Conservation (phyloP, 2,329 filamentous ascomycete genomes). For the Onygena corvina region DNA sequence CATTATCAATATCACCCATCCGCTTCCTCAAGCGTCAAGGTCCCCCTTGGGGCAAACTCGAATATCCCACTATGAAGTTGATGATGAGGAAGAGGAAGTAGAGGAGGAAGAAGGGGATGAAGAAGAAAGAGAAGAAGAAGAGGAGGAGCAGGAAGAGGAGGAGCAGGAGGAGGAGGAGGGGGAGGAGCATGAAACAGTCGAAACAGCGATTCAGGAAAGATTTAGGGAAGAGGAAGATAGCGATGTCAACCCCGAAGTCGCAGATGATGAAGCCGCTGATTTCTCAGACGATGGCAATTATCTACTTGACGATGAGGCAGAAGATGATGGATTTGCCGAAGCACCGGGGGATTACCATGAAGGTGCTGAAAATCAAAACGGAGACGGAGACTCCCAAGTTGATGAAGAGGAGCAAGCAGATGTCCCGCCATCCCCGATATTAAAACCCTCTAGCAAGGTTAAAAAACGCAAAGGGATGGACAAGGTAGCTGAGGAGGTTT, state of each 20-base stretch:
- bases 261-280: conserved; percentile 19
- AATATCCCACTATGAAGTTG: conserved; percentile 21
- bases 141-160: not conserved
- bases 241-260: conserved; percentile 12
- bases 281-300: conserved; percentile 29
- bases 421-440: conserved; percentile 10
- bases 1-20: conserved; percentile 14
- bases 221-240: conserved; percentile 14
- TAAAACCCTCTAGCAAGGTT: conserved; percentile 10
- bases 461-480: conserved; percentile 14
- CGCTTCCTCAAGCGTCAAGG: conserved; percentile 21
- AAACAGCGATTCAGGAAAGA: conserved; percentile 16
- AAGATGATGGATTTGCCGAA: conserved; percentile 22
- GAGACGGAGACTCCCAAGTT: conserved; percentile 12
- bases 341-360: conserved; percentile 21
- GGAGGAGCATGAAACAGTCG: conserved; percentile 15
- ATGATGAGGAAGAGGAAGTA: conserved; percentile 18
- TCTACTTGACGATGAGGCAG: conserved; percentile 19
- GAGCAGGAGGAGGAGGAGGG: not conserved
- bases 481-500: conserved; percentile 1
- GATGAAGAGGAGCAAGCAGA: conserved; percentile 14
- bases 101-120: conserved; percentile 16
- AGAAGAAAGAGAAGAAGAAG: not conserved
- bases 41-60: conserved; percentile 29
- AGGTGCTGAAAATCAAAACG: conserved; percentile 14